Evolutionary conservation across 768 basidiomycete species (phyloP).

Genomic region (Lentinula sp.): DNA sequence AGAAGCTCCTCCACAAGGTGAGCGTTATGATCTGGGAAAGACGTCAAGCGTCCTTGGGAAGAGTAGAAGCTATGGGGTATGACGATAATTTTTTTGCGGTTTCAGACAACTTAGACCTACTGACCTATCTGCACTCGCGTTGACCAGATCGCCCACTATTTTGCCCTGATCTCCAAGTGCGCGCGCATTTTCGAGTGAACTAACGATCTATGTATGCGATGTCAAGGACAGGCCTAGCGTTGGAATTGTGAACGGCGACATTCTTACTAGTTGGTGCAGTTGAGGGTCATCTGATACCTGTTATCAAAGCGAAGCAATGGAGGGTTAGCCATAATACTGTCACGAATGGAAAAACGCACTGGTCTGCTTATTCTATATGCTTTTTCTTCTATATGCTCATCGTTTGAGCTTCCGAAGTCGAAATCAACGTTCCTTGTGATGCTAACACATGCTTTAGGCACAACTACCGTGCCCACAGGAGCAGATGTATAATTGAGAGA

Average conservation of each 20-base stretch:
- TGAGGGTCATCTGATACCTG: conserved; percentile 56
- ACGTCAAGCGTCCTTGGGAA: conserved; percentile 78
- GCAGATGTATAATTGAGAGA: conserved; percentile 47
- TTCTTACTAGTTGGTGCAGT: conserved; percentile 41
- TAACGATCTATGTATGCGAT: conserved; percentile 32
- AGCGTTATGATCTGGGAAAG: conserved; percentile 70
- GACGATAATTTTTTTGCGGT: neutral
- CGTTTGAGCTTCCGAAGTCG: conserved; percentile 50
- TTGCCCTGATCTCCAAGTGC: conserved; percentile 27
- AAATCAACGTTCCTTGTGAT: conserved; percentile 74
- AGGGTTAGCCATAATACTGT: conserved; percentile 1
- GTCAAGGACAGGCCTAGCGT: neutral
- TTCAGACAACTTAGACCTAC: conserved; percentile 2
- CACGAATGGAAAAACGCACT: conserved; percentile 27
- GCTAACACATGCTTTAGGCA: conserved; percentile 63
- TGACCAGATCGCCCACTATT: conserved; percentile 44
- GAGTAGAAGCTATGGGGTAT: conserved; percentile 66
- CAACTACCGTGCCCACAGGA: conserved; percentile 70
- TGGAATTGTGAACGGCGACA: conserved; percentile 12
- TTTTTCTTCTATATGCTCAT: conserved; percentile 21
- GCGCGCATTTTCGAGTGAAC: conserved; percentile 36
- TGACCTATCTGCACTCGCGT: conserved; percentile 82
- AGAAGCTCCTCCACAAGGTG: conserved; percentile 54
- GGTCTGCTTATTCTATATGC: conserved; percentile 68
- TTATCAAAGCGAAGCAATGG: conserved; percentile 5